phyloP scores from a whole-genome alignment of 164 flowering plant species.

The Chimonanthus salicifolius region DNA sequence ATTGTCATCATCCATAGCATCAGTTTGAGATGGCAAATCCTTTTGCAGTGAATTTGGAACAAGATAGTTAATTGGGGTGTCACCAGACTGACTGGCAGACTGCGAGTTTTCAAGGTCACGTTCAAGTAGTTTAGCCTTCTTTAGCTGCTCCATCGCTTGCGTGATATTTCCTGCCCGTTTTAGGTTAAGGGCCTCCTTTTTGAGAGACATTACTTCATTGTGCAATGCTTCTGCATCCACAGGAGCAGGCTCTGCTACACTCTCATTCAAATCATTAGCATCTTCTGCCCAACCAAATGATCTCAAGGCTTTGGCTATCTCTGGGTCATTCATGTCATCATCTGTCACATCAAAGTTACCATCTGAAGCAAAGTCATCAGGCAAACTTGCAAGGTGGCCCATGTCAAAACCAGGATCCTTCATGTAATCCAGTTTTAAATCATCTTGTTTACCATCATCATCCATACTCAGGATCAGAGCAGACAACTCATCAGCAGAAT shows the following conservation, averaged over 20 bases:
- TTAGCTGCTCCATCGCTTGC: slow-evolving; percentile 63
- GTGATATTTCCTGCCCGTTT: slow-evolving; percentile 67
- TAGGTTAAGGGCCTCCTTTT: slow-evolving; percentile 57
- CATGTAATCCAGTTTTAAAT: slow-evolving; percentile 18
- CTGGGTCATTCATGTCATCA: slow-evolving; percentile 84
- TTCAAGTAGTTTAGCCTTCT: slow-evolving; percentile 74
- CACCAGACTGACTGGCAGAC: slow-evolving; percentile 11
- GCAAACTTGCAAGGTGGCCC: slow-evolving; percentile 30
- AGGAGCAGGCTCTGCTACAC: slow-evolving; percentile 15
- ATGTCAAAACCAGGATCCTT: slow-evolving; percentile 32
- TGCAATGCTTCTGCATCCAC: slow-evolving; percentile 33
- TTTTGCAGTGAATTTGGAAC: slow-evolving; percentile 10
- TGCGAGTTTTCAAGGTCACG: slow-evolving; percentile 36
- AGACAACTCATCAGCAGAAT: slow-evolving; percentile 87
- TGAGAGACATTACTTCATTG: slow-evolving; percentile 55
- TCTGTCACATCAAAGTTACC: slow-evolving; percentile 70
- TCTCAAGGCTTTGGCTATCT: slow-evolving; percentile 53
- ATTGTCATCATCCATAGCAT: slow-evolving; percentile 13
- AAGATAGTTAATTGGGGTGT: neutral
- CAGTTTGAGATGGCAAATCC: slow-evolving; percentile 10
- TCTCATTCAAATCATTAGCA: slow-evolving; percentile 22
- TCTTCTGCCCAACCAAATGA: slow-evolving; percentile 88
- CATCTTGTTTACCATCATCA: slow-evolving; percentile 30
- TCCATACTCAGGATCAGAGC: slow-evolving; percentile 61
- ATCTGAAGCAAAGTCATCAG: slow-evolving; percentile 41